Percentiles rank a stretch among this genome's conserved stretches.
Evolutionary conservation across 352 stramenopile genomes (phyloP).

Genomic region (Achlya hypogyna): DNA sequence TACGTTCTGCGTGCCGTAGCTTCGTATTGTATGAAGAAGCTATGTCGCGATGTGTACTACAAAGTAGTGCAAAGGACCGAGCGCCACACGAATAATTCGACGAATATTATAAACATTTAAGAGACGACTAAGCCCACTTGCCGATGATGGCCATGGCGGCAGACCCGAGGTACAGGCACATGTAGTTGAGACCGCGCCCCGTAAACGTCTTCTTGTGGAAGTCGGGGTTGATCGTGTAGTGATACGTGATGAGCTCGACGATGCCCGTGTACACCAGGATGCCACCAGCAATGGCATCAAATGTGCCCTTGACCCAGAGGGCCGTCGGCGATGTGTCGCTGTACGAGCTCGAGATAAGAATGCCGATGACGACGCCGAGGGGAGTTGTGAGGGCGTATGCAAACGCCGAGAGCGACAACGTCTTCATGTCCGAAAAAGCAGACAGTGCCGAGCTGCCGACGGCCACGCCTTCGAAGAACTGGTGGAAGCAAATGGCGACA

Average conservation of each 20-base stretch:
- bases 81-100: no score
- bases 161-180: conserved; percentile 17
- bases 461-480: conserved; percentile 28
- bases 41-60: no score
- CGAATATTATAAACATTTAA: not conserved
- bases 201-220: conserved; percentile 14
- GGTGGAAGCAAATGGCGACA: conserved; percentile 25
- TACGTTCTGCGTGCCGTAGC: no score
- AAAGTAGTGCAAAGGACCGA: no score
- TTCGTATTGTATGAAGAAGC: no score
- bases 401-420: conserved; percentile 4
- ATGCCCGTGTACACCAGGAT: conserved; percentile 25
- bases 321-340: conserved; percentile 4
- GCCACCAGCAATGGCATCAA: conserved; percentile 24
- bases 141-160: conserved; percentile 22
- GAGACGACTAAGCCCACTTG: conserved; percentile 21
- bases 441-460: conserved; percentile 21
- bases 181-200: conserved; percentile 6
- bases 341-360: conserved; percentile 21
- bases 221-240: conserved; percentile 21
- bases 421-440: conserved; percentile 4
- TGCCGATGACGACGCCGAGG: conserved; percentile 21
- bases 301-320: conserved; percentile 13
- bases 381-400: conserved; percentile 21
- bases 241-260: conserved; percentile 22